Evolutionary conservation across 805 yeast genomes (phyloP), one percentile per base, ranked within the genome.

Genomic region (Myxozyma nipponensis): DNA sequence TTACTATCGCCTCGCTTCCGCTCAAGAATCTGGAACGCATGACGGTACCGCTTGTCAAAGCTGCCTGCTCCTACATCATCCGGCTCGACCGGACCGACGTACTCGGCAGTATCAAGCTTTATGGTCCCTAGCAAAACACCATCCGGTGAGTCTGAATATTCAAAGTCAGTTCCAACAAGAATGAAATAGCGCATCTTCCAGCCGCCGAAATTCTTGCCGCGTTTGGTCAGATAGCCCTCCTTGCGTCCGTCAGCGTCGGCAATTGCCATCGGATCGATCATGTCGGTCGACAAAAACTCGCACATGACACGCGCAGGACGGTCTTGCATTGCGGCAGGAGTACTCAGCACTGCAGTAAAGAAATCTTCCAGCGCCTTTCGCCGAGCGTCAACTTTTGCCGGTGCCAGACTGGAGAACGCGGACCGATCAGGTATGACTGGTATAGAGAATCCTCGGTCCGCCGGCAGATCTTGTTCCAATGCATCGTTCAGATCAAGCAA

Each of bases 181-280:
- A 78, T 79, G 64, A 84, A 84, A 74, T 83, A 83, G 44, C 86
- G 69, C 3, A 79, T 74, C 62, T 80, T 83, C 95, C 95, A 85
- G 28, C 72, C 70, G 2, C 83, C 83, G 47, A 82, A 69, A 6
- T 86, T 83, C 60, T 83, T 82, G 46, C 80, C 78, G 40, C 84
- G 73, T 53, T 86, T 76, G 13, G 84, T 67, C 42, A 86, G 66
- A 61, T 75, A 79, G 0, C 91, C 90, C 63, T 82, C 85, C 62
- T 80, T 81, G 30, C 70, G 63, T 1, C 77, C 76, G 1, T 82
- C 84, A 49, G 72, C 47, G 50, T 61, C 66, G 22, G 58, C 60
- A 18, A 62, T 57, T 4, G 63, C 74, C 57, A 70, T 70, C 21
- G 82, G 77, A 66, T 82, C 74, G 1, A 83, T 79, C 18, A 83